Percentiles rank a stretch among this genome's conserved stretches.
Conservation (phyloP, 768 basidiomycete genomes). For the Hypholoma fasciculare region DNA sequence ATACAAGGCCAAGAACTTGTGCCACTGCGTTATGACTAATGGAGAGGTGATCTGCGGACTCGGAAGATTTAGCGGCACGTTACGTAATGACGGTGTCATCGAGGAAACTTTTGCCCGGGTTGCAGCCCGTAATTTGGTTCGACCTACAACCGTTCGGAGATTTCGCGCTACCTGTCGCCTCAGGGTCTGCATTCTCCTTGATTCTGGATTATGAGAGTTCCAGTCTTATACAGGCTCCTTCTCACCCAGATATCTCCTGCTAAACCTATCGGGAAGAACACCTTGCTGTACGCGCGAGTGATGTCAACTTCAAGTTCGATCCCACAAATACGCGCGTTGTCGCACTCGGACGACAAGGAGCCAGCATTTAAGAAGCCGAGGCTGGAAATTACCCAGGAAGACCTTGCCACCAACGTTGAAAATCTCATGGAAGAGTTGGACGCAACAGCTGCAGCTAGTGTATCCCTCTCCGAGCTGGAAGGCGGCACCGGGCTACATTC, state of each 20-base stretch:
- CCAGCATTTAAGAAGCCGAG: constrained; percentile 17
- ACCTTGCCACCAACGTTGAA: not conserved
- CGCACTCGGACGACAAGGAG: constrained; percentile 12
- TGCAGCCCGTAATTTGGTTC: not conserved
- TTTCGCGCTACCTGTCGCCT: not conserved
- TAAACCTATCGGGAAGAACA: not conserved
- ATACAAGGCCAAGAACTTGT: too few species aligned
- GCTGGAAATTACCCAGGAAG: not conserved
- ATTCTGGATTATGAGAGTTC: constrained; percentile 11
- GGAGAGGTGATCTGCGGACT: too few species aligned
- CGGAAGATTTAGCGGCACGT: too few species aligned
- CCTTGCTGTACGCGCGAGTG: not conserved
- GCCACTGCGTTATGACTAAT: too few species aligned
- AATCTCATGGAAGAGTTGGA: not conserved
- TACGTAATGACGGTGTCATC: too few species aligned
- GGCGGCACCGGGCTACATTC: constrained; percentile 3
- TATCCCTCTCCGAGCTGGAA: not conserved
- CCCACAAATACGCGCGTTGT: constrained; percentile 19
- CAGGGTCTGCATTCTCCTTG: constrained; percentile 1
- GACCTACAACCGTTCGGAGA: not conserved
- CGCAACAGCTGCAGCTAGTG: not conserved
- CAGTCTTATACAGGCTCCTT: constrained; percentile 10
- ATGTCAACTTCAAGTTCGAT: constrained; percentile 19
- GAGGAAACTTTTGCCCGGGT: not conserved
- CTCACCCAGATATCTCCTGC: constrained; percentile 1